Evolutionary conservation across 1,139 yeast genomes (phyloP), one percentile per base, ranked within the genome.

Genomic region (Yamadazyma atlantica): DNA sequence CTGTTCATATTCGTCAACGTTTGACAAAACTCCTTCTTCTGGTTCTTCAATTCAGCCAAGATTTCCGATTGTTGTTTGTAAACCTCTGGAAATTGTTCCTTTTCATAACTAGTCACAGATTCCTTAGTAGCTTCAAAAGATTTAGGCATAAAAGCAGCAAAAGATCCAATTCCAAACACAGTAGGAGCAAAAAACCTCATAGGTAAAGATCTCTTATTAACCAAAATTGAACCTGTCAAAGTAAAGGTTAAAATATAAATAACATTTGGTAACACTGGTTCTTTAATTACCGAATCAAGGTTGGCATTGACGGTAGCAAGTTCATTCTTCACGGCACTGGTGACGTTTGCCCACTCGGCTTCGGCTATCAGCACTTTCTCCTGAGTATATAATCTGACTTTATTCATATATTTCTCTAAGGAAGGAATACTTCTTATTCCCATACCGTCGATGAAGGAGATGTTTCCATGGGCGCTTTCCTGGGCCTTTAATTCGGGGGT

Each of bases 41-140:
- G 41, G 5, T 29, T 14, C 4, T 39, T 32, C 14, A 52, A 24
- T 41, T 48, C 29, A 36, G 43, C 12, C 32, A 50, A 35, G 12
- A 54, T 34, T 29, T 55, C 48, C 6, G 44, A 43, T 40, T 53
- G 58, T 41, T 55, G 49, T 11, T 44, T 16, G 35, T 53, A 48
- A 2, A 54, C 38, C 2, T 86, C 86, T 41, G 68, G 67, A 22
- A 47, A 45, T 12, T 69, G 65, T 28, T 69, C 72, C 33, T 66
- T 67, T 57, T 86, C 95, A 51, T 79, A 82, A 9, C 65, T 55
- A 1, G 74, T 65, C 82, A 89, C 79, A 32, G 45, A 41, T 17
- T 40, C 32, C 37, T 66, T 67, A 16, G 40, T 26, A 8, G 45
- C 39, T 13, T 49, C 42, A 39, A 44, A 67, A 1, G 73, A 55